These are phyloP conservation scores for Backusella mclennaniae DNA, from an alignment of 192 early-diverging fungal genomes.

Conservation along the genomic window DNA sequence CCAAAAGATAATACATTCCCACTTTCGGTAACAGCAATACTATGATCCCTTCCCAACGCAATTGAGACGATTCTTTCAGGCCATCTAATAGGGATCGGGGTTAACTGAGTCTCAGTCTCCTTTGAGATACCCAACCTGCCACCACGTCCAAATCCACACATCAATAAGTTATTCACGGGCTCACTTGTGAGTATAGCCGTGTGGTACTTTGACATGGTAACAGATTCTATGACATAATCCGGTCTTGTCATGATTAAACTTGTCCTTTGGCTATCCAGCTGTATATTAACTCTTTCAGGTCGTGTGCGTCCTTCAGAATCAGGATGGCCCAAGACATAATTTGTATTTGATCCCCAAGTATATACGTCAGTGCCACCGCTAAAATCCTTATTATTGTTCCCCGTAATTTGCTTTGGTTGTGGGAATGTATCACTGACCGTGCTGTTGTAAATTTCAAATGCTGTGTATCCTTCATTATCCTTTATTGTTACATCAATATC, in stretches of 20 bases:
- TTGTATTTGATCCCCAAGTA: constrained; percentile 75
- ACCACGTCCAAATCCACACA: constrained; percentile 68
- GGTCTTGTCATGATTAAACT: constrained; percentile 22
- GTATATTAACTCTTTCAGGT: constrained; percentile 62
- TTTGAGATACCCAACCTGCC: constrained; percentile 66
- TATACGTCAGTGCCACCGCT: constrained; percentile 48
- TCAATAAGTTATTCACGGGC: constrained; percentile 37
- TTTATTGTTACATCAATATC: constrained; percentile 17
- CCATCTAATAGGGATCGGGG: constrained; percentile 44
- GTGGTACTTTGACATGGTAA: constrained; percentile 73
- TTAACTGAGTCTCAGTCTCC: constrained; percentile 53
- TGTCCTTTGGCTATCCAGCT: constrained; percentile 32
- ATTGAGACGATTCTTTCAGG: constrained; percentile 43
- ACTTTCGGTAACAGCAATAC: constrained; percentile 51
- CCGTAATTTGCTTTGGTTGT: background rate
- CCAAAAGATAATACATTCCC: constrained; percentile 69
- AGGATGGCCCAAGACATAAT: constrained; percentile 63
- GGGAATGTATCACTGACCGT: constrained; percentile 21
- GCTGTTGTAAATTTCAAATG: constrained; percentile 38
- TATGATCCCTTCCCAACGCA: constrained; percentile 71
- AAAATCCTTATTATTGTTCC: background rate
- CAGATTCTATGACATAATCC: constrained; percentile 25
- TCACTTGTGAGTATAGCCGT: constrained; percentile 51
- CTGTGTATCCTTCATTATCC: constrained; percentile 47
- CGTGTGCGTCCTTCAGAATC: constrained; percentile 61